These are phyloP conservation scores for Tillandsia leiboldiana DNA, from an alignment of 176 grass and related monocot species.

Conservation along the genomic window DNA sequence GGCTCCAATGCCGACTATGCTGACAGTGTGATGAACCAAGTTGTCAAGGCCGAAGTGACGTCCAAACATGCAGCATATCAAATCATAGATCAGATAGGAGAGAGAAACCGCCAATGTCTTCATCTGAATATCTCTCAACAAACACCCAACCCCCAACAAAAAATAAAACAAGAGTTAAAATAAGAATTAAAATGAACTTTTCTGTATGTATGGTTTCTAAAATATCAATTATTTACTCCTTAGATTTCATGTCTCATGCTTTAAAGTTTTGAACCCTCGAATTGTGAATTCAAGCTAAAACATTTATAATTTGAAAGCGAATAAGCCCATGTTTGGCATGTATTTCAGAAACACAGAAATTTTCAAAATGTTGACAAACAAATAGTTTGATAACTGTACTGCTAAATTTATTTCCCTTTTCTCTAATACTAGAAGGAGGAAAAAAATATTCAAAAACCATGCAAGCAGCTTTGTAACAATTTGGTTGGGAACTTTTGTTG, in stretches of 20 bases:
- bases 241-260: neutral
- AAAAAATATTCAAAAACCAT: no score
- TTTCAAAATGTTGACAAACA: no score
- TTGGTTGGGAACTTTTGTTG: no score
- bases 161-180: neutral
- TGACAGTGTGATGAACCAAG: conserved; percentile 49
- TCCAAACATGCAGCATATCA: conserved; percentile 43
- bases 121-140: conserved; percentile 25
- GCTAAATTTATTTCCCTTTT: no score
- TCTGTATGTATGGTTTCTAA: neutral
- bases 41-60: conserved; percentile 38
- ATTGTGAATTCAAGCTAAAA: neutral
- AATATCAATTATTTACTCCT: no score
- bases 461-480: no score
- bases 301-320: neutral
- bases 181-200: neutral
- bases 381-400: no score
- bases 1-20: conserved; percentile 53
- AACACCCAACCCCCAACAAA: no score
- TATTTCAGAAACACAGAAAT: no score
- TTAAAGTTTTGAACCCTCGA: neutral
- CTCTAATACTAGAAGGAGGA: no score
- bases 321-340: neutral
- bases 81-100: conserved; percentile 61
- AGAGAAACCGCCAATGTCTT: conserved; percentile 43